phyloP scores from a whole-genome alignment of 768 basidiomycete species.

The Suillus cothurnatus region DNA sequence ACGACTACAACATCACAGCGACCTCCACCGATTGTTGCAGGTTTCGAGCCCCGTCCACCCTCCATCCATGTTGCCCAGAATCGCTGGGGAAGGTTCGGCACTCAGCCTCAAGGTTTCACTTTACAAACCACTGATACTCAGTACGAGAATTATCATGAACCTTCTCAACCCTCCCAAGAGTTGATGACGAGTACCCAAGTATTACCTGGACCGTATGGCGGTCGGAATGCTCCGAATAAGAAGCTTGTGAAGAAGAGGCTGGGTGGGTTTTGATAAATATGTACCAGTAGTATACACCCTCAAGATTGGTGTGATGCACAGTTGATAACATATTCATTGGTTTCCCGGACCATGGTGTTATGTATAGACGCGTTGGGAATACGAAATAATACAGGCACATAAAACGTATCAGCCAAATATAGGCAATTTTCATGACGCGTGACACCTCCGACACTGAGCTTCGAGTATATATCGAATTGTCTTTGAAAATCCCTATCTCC shows the following conservation, averaged over 20 bases:
- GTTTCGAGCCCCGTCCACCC: constrained; percentile 26
- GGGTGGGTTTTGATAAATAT: constrained; percentile 64
- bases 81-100: constrained; percentile 9
- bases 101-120: constrained; percentile 9
- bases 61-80: constrained; percentile 13
- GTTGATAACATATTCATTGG: neutral
- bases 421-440: constrained; percentile 11
- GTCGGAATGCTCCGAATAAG: constrained; percentile 50
- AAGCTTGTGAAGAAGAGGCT: constrained; percentile 65
- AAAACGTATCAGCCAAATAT: too few species aligned
- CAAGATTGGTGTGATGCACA: neutral
- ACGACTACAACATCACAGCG: constrained; percentile 28
- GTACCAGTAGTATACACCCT: constrained; percentile 15
- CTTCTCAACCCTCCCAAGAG: constrained; percentile 40
- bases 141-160: constrained; percentile 13
- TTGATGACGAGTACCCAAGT: constrained; percentile 67
- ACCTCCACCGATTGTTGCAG: constrained; percentile 44
- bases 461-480: neutral
- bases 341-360: neutral
- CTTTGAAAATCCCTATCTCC: constrained; percentile 2
- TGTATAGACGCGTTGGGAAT: neutral
- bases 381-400: too few species aligned
- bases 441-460: neutral
- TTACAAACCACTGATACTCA: constrained; percentile 22
- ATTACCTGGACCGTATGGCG: constrained; percentile 71